Conservation (phyloP, 75 land plant species). For the Picea sitchensis region DNA sequence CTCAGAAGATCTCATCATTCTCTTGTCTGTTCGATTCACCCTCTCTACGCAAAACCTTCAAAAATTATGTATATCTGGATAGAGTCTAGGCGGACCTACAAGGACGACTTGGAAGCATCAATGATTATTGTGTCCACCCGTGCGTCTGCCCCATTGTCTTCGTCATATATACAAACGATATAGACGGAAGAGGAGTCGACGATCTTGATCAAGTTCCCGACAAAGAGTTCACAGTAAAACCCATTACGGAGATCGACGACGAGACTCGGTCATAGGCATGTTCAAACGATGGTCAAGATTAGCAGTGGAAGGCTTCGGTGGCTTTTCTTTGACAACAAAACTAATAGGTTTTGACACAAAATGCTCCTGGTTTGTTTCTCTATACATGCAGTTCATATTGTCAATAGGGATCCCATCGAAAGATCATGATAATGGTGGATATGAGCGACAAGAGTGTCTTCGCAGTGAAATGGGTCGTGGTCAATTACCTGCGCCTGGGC, state of each 20-base stretch:
- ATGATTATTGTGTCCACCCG: conserved; percentile 83
- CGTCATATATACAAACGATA: conserved; percentile 50
- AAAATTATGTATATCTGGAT: no score
- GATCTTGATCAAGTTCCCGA: neutral
- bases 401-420: conserved; percentile 25
- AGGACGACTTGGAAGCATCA: conserved; percentile 77
- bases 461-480: conserved; percentile 80
- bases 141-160: conserved; percentile 83
- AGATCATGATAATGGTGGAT: conserved; percentile 77
- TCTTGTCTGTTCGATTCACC: no score
- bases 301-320: neutral
- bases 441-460: conserved; percentile 81
- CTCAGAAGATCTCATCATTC: no score
- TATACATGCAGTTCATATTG: neutral
- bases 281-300: neutral
- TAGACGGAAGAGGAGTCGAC: conserved; percentile 16
- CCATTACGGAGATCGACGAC: neutral
- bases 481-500: conserved; percentile 69
- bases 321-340: neutral
- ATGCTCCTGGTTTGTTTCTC: neutral
- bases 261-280: neutral
- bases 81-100: conserved; percentile 32
- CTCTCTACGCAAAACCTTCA: no score
- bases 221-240: neutral
- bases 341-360: neutral